These are phyloP conservation scores for Escovopsis weberi DNA, from an alignment of 2,329 filamentous ascomycete genomes.

Conservation along the genomic window DNA sequence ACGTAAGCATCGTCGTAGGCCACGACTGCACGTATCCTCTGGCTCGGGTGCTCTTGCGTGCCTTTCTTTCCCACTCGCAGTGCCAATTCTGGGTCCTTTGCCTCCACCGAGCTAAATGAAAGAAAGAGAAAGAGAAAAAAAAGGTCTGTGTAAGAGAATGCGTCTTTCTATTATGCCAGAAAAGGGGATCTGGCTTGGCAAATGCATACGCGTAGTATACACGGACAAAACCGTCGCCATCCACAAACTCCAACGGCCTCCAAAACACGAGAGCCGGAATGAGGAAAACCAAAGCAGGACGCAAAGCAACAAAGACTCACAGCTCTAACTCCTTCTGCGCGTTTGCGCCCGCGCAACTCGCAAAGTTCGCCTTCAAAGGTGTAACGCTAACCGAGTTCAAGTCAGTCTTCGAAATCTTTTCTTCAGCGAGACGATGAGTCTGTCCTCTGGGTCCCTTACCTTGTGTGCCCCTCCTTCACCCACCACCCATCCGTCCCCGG, in stretches of 20 bases:
- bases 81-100: slow-evolving; percentile 6
- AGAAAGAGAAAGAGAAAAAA: slow-evolving; percentile 6
- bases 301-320: slow-evolving; percentile 42
- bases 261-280: no score
- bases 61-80: slow-evolving; percentile 9
- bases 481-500: slow-evolving; percentile 90
- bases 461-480: slow-evolving; percentile 75
- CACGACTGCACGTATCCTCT: slow-evolving; percentile 48
- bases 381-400: slow-evolving; percentile 49
- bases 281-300: neutral
- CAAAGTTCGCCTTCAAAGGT: slow-evolving; percentile 83
- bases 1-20: slow-evolving; percentile 84
- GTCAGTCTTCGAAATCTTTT: no score
- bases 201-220: slow-evolving; percentile 12
- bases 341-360: slow-evolving; percentile 51
- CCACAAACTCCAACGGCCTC: no score
- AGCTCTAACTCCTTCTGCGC: slow-evolving; percentile 62
- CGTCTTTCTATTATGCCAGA: slow-evolving; percentile 14
- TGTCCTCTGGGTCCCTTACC: slow-evolving; percentile 33
- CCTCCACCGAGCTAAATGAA: slow-evolving; percentile 3
- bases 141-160: slow-evolving; percentile 20
- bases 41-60: neutral
- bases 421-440: no score
- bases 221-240: slow-evolving; percentile 11
- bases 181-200: neutral